A percentile compares a stretch with the other conserved stretches of the same genome.
phyloP scores from a whole-genome alignment of 2,329 filamentous ascomycete genomes.

The Penicillium nordicum region DNA sequence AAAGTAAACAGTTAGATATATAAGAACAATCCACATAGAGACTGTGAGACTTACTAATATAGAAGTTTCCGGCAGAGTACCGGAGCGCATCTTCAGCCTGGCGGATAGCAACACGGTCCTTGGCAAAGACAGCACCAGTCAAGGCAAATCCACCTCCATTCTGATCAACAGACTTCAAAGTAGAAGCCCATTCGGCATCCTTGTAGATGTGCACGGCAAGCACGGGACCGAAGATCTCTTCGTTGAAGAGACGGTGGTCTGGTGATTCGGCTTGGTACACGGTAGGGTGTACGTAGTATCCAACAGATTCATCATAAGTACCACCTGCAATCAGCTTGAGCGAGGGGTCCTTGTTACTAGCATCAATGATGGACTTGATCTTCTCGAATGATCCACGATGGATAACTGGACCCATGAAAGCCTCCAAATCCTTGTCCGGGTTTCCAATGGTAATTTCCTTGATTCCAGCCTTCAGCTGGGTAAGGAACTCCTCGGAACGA shows the following conservation, averaged over 20 bases:
- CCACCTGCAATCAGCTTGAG: conserved; percentile 71
- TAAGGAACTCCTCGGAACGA: conserved; percentile 66
- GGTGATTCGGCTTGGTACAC: conserved; percentile 71
- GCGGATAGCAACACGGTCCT: conserved; percentile 35
- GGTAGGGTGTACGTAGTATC: conserved; percentile 78
- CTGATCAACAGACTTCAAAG: conserved; percentile 47
- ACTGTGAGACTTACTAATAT: conserved; percentile 33
- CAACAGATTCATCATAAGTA: conserved; percentile 68
- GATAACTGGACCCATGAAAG: conserved; percentile 82
- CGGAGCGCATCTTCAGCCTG: conserved; percentile 38
- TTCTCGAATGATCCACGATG: conserved; percentile 76
- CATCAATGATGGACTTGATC: conserved; percentile 69
- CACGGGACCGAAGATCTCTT: conserved; percentile 77
- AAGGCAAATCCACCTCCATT: conserved; percentile 36
- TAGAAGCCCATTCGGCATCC: conserved; percentile 60
- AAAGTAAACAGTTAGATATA: neutral
- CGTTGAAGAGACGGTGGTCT: conserved; percentile 66
- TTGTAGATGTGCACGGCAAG: conserved; percentile 72
- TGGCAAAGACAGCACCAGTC: conserved; percentile 41
- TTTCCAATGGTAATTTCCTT: conserved; percentile 64
- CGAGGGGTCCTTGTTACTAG: conserved; percentile 67
- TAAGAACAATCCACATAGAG: neutral
- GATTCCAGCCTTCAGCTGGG: conserved; percentile 62
- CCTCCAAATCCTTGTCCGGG: conserved; percentile 41
- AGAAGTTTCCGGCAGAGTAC: conserved; percentile 42